Evolutionary conservation across 2,329 filamentous ascomycete genomes (phyloP), one percentile per base, ranked within the genome.

Genomic region (Ophiostoma quercus): DNA sequence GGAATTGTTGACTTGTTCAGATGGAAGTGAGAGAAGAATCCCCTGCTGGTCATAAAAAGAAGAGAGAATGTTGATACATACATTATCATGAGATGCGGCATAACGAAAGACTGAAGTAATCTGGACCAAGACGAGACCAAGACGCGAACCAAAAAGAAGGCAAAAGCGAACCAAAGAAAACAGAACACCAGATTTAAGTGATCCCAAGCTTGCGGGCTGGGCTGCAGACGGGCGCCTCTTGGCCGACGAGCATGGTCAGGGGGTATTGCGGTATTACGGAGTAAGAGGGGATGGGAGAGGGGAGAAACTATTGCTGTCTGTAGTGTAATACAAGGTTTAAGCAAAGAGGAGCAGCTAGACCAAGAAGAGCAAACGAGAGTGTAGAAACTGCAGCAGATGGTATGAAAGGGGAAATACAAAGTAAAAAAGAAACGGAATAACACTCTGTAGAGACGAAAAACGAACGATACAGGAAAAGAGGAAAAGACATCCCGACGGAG

Each of bases 161-260:
- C 16, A 19, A 19, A 47, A 47, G 34, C 34, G 34, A 34, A 34
- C 34, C 34, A 34, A 34, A 47, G 14, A 57, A 25, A 16, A 25
- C 51, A 57, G 22, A 57, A 25, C 11, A n/a, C 25, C n/a, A 57
- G n/a, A 57, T 57, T 22, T 25, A 25, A 14, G 51, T 25, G 51
- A 57, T 57, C 51, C 22, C 51, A 57, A 57, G n/a, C n/a, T 57
- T 57, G 51, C 22, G 51, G 51, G 51, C 51, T 57, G 22, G 51
- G 51, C 51, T 57, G 51, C 9, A 57, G 51, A 57, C 51, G 51
- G 51, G 51, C 51, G 51, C n/a, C 22, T 57, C 51, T 57, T 57
- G 51, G 51, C 51, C 25, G 51, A 47, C 43, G 43, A 47, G 43
- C 16, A 57, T 16, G 51, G 51, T 57, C 51, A 57, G 51, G 51